Conservation (phyloP, 805 yeast genomes). For the Dipodascus albidus region DNA sequence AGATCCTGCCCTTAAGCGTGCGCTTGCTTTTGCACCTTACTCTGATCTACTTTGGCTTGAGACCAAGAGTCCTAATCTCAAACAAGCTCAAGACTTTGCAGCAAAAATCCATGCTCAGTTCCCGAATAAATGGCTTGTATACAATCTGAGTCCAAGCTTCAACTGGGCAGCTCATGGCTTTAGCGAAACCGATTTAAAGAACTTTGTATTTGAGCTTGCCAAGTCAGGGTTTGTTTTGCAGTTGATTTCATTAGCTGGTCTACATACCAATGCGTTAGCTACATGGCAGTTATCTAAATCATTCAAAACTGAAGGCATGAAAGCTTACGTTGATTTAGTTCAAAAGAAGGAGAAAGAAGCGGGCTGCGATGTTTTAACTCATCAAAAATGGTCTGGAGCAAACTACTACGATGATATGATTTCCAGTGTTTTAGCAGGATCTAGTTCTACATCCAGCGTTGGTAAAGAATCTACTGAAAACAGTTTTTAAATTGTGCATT, state of each 20-base stretch:
- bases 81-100: slow-evolving; percentile 39
- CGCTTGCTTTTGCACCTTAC: slow-evolving; percentile 43
- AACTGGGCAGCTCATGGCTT: slow-evolving; percentile 52
- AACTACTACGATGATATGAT: slow-evolving; percentile 37
- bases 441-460: slow-evolving; percentile 32
- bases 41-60: slow-evolving; percentile 54
- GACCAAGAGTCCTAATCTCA: slow-evolving; percentile 45
- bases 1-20: slow-evolving; percentile 43
- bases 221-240: slow-evolving; percentile 47
- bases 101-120: slow-evolving; percentile 32
- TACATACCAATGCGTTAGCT: slow-evolving; percentile 41
- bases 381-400: slow-evolving; percentile 57
- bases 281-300: slow-evolving; percentile 39
- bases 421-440: slow-evolving; percentile 33
- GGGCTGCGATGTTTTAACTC: slow-evolving; percentile 43
- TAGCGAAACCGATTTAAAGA: slow-evolving; percentile 32
- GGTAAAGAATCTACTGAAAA: slow-evolving; percentile 35
- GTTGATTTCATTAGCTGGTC: slow-evolving; percentile 49
- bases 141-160: slow-evolving; percentile 49
- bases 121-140: slow-evolving; percentile 47
- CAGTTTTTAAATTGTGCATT: too few relatives aligned
- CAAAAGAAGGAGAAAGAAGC: slow-evolving; percentile 36
- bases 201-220: slow-evolving; percentile 43
- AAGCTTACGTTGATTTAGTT: slow-evolving; percentile 42
- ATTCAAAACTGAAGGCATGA: slow-evolving; percentile 45